Evolutionary conservation across 805 yeast genomes (phyloP).

Genomic region (Myxozyma vanderwaltii): DNA sequence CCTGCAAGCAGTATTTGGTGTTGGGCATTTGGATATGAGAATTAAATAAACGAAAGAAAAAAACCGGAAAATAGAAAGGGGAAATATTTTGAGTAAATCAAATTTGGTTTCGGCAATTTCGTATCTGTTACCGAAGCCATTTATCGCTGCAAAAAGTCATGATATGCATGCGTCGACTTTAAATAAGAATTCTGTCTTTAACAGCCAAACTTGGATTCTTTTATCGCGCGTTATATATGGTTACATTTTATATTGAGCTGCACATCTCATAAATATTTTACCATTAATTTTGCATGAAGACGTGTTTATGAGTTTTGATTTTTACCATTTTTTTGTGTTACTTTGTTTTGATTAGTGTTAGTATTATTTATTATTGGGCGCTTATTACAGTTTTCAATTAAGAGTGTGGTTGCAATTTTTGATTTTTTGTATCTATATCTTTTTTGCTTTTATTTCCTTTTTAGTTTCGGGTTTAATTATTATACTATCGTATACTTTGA

Average conservation of each 20-base stretch:
- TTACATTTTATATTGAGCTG: not conserved
- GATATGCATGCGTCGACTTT: too few species aligned
- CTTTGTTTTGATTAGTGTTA: not conserved
- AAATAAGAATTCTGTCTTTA: too few species aligned
- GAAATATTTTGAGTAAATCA: too few species aligned
- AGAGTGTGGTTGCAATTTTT: not conserved
- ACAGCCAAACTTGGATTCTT: too few species aligned
- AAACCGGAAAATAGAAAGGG: not conserved
- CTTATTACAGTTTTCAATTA: not conserved
- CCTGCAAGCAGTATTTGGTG: not conserved
- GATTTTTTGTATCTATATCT: conserved; percentile 2
- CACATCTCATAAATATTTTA: not conserved
- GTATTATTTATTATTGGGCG: not conserved
- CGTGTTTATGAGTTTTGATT: not conserved
- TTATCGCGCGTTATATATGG: not conserved
- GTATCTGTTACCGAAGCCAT: too few species aligned
- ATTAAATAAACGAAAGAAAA: not conserved
- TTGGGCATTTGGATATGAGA: not conserved
- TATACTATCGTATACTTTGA: not conserved
- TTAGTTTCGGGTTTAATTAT: not conserved
- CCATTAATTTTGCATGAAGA: not conserved
- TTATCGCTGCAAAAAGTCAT: too few species aligned
- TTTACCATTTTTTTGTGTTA: too few species aligned
- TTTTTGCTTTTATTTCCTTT: not conserved
- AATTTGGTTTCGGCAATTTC: too few species aligned